phyloP scores from a whole-genome alignment of 2,329 filamentous ascomycete genomes.

The Aspergillus sp. region DNA sequence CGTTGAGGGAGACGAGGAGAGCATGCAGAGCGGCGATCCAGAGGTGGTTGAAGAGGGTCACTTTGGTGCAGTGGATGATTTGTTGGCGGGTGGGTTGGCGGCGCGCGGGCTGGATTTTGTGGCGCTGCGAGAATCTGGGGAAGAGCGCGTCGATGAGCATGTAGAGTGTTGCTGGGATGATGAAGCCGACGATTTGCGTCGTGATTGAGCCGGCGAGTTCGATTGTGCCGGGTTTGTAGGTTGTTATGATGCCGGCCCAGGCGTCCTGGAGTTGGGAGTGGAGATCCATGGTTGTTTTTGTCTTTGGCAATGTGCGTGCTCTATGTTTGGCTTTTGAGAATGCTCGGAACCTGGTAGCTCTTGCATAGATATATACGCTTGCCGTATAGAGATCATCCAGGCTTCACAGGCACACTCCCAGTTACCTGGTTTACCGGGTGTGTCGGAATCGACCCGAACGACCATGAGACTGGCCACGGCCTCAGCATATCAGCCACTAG shows the following conservation, averaged over 20 bases:
- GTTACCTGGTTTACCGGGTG: too few species aligned
- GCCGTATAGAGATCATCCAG: too few species aligned
- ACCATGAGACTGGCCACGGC: too few species aligned
- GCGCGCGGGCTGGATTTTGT: conserved; percentile 60
- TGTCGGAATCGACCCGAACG: too few species aligned
- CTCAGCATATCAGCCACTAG: too few species aligned
- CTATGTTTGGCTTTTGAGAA: neutral
- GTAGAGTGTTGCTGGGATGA: conserved; percentile 42
- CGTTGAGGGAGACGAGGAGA: conserved; percentile 21
- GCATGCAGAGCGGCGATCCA: conserved; percentile 45
- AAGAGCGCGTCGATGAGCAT: conserved; percentile 49
- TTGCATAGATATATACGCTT: neutral
- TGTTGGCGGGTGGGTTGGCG: conserved; percentile 55
- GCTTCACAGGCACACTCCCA: too few species aligned
- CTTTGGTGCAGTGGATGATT: conserved; percentile 48
- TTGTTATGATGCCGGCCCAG: neutral
- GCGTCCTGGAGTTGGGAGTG: neutral
- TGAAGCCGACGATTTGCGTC: conserved; percentile 31
- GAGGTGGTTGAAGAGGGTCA: conserved; percentile 56
- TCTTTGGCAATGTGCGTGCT: neutral
- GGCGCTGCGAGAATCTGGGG: conserved; percentile 55
- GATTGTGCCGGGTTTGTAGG: conserved; percentile 19
- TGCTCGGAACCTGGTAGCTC: neutral
- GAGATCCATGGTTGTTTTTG: neutral
- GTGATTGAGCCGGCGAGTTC: conserved; percentile 34